Percentiles rank a stretch among this genome's conserved stretches.
These are phyloP conservation scores for Tylopilus plumbeoviolaceoides DNA, from an alignment of 768 basidiomycete species.

Conservation along the genomic window DNA sequence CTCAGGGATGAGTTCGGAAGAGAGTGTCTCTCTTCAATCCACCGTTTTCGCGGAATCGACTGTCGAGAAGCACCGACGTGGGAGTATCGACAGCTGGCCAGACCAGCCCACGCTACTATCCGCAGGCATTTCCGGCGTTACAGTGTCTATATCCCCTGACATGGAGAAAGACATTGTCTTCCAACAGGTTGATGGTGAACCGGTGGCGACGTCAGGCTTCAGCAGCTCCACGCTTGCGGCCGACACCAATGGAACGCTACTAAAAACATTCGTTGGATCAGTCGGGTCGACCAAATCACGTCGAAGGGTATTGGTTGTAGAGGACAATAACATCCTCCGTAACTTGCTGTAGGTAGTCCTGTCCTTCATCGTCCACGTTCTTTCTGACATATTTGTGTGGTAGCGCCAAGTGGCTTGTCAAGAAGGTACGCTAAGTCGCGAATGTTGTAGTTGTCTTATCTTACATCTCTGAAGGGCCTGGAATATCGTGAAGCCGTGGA, in stretches of 20 bases:
- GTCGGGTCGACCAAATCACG: conserved; percentile 40
- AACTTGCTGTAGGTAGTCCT: conserved; percentile 64
- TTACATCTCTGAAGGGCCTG: conserved; percentile 48
- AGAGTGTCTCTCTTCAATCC: conserved; percentile 25
- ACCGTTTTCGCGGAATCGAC: conserved; percentile 20
- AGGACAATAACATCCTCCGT: conserved; percentile 86
- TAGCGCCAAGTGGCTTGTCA: conserved; percentile 63
- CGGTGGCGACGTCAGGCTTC: conserved; percentile 8
- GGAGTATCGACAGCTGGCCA: conserved; percentile 32
- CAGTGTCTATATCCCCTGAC: conserved; percentile 20
- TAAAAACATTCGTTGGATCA: conserved; percentile 62
- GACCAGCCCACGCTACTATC: conserved; percentile 12
- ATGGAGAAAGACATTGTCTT: conserved; percentile 30
- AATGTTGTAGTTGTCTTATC: not conserved
- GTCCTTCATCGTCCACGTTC: conserved; percentile 1
- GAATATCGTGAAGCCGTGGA: conserved; percentile 77
- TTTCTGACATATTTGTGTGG: conserved; percentile 8
- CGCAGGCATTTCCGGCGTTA: conserved; percentile 6
- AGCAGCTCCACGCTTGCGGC: conserved; percentile 46
- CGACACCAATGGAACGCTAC: conserved; percentile 60
- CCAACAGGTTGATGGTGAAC: conserved; percentile 13
- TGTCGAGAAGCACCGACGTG: conserved; percentile 26
- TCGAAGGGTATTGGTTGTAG: conserved; percentile 76
- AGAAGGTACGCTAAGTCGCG: conserved; percentile 36
- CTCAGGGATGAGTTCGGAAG: conserved; percentile 21